phyloP scores from a whole-genome alignment of 805 yeast genomes.

The Lipomyces mesembrius region DNA sequence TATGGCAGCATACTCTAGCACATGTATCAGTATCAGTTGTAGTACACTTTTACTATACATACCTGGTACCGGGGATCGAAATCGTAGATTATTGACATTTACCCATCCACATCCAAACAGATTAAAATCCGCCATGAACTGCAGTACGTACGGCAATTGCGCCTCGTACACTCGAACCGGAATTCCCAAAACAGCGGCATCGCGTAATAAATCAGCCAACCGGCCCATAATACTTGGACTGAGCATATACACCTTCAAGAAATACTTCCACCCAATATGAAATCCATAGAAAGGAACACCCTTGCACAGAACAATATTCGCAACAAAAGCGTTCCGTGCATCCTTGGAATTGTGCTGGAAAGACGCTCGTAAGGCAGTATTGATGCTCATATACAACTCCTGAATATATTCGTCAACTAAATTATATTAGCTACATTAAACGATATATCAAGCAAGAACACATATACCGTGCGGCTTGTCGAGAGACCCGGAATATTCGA shows the following conservation, averaged over 20 bases:
- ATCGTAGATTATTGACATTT: constrained; percentile 52
- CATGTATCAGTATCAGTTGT: neutral
- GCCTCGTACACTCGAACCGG: constrained; percentile 67
- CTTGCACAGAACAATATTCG: constrained; percentile 56
- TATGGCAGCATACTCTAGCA: neutral
- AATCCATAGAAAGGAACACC: constrained; percentile 88
- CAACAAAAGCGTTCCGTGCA: constrained; percentile 40
- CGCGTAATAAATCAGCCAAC: constrained; percentile 56
- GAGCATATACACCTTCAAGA: constrained; percentile 68
- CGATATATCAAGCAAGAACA: neutral
- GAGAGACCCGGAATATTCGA: constrained; percentile 59
- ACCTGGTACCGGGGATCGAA: constrained; percentile 49
- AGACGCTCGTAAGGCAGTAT: constrained; percentile 40
- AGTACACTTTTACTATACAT: neutral
- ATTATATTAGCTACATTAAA: neutral
- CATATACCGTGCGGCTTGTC: constrained; percentile 15
- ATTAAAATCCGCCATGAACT: constrained; percentile 82
- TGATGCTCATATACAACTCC: constrained; percentile 38
- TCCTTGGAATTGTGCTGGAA: constrained; percentile 39
- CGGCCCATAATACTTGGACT: constrained; percentile 65
- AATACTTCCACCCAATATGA: constrained; percentile 64
- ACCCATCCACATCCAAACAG: constrained; percentile 85
- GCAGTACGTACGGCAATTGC: constrained; percentile 76
- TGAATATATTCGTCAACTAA: constrained; percentile 34
- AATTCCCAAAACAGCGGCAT: constrained; percentile 51